Evolutionary conservation across 306 rosid genomes (phyloP).

Genomic region (Fragaria ananassa): DNA sequence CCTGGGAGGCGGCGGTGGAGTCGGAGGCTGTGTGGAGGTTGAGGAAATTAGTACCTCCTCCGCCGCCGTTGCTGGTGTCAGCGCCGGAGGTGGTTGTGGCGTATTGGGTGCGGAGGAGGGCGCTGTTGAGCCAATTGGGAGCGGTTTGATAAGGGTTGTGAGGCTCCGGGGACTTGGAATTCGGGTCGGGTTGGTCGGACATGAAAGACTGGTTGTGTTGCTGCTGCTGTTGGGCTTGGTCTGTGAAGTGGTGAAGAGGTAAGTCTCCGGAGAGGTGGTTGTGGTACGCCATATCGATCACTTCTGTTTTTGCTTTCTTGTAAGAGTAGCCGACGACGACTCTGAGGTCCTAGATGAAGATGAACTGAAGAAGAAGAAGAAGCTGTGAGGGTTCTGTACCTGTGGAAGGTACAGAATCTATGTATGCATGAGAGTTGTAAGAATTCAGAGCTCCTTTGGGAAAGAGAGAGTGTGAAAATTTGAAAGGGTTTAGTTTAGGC

Average conservation of each 20-base stretch:
- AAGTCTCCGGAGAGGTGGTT: slow-evolving; percentile 69
- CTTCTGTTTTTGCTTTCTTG: neutral
- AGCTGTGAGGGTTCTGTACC: slow-evolving; percentile 14
- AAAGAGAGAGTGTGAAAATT: slow-evolving; percentile 18
- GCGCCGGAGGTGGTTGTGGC: slow-evolving; percentile 16
- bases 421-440: neutral
- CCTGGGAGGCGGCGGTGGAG: slow-evolving; percentile 45
- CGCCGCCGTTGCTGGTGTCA: slow-evolving; percentile 17
- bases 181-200: slow-evolving; percentile 47
- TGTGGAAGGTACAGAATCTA: slow-evolving; percentile 4
- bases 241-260: slow-evolving; percentile 69
- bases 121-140: slow-evolving; percentile 98
- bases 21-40: slow-evolving; percentile 82
- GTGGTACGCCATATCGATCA: slow-evolving; percentile 69
- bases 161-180: slow-evolving; percentile 33
- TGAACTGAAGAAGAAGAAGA: neutral
- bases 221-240: slow-evolving; percentile 53
- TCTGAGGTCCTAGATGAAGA: slow-evolving; percentile 20
- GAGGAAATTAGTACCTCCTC: slow-evolving; percentile 51
- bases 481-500: slow-evolving; percentile 13
- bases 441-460: slow-evolving; percentile 1
- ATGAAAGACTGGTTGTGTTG: slow-evolving; percentile 6
- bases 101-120: slow-evolving; percentile 73
- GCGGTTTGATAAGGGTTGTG: slow-evolving; percentile 58
- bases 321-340: neutral